A percentile compares a stretch with the other conserved stretches of the same genome.
phyloP scores from a whole-genome alignment of 768 basidiomycete species.

The Russula lepida region DNA sequence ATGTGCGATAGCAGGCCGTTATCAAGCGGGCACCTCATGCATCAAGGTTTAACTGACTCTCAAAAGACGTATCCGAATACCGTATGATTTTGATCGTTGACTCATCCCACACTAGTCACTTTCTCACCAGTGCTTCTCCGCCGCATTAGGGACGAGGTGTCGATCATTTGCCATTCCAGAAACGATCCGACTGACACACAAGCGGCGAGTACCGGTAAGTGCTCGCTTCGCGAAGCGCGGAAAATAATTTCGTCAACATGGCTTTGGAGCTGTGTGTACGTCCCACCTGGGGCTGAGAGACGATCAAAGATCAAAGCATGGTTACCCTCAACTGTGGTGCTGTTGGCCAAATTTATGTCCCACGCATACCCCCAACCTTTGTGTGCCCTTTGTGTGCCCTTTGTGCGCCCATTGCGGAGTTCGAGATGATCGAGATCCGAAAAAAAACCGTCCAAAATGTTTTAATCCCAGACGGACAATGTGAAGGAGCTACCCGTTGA shows the following conservation, averaged over 20 bases:
- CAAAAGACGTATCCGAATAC: not conserved
- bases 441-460: not conserved
- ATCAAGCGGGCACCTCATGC: not conserved
- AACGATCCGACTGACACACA: not conserved
- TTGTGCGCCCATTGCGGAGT: not conserved
- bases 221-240: not conserved
- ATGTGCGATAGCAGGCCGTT: not conserved
- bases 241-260: not conserved
- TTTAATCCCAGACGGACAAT: not conserved
- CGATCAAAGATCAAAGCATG: not conserved
- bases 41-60: not conserved
- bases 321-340: not conserved
- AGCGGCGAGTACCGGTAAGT: not conserved
- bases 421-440: not conserved
- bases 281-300: not conserved
- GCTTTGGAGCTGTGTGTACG: conserved; percentile 1
- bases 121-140: not conserved
- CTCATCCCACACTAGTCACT: not conserved
- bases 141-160: not conserved
- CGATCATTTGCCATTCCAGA: not conserved
- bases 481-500: not conserved
- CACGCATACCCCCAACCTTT: not conserved
- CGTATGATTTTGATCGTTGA: not conserved
- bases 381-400: not conserved
- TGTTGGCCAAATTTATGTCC: not conserved